Conservation (phyloP, 2,329 filamentous ascomycete genomes). For the Helotiales sp. region DNA sequence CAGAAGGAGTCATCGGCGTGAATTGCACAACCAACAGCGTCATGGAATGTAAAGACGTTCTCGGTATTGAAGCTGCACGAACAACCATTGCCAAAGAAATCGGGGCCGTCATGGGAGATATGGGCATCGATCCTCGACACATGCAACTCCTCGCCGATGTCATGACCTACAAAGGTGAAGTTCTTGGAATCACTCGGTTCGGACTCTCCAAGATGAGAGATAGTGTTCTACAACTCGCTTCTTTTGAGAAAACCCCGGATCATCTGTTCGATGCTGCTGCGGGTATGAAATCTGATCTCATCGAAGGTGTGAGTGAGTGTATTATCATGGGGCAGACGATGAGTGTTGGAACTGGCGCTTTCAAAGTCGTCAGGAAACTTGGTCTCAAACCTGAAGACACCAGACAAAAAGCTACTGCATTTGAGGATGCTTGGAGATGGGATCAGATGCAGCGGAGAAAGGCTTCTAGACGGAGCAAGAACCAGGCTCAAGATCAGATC, state of each 20-base stretch:
- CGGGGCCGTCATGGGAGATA: constrained; percentile 81
- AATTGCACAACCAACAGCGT: constrained; percentile 79
- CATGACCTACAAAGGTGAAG: constrained; percentile 98
- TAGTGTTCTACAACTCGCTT: constrained; percentile 87
- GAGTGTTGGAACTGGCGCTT: constrained; percentile 84
- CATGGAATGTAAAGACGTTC: constrained; percentile 82
- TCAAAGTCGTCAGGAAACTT: constrained; percentile 81
- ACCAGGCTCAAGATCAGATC: neutral
- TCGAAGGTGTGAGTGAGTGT: constrained; percentile 92
- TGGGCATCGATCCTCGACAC: constrained; percentile 95
- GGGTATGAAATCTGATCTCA: constrained; percentile 85
- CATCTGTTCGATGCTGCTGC: constrained; percentile 95
- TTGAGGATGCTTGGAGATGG: constrained; percentile 66
- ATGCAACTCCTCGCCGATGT: constrained; percentile 97
- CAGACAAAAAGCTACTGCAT: constrained; percentile 55
- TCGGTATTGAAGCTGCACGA: constrained; percentile 93
- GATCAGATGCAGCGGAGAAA: constrained; percentile 31
- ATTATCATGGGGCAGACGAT: constrained; percentile 99
- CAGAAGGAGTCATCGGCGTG: constrained; percentile 82
- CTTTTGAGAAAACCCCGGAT: constrained; percentile 97
- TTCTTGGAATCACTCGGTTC: constrained; percentile 94
- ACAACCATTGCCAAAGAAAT: constrained; percentile 90
- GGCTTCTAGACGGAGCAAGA: neutral
- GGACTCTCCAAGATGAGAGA: constrained; percentile 96
- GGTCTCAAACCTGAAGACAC: constrained; percentile 61